These are phyloP conservation scores for Fusarium setosum DNA, from an alignment of 2,329 filamentous ascomycete species.

Conservation along the genomic window DNA sequence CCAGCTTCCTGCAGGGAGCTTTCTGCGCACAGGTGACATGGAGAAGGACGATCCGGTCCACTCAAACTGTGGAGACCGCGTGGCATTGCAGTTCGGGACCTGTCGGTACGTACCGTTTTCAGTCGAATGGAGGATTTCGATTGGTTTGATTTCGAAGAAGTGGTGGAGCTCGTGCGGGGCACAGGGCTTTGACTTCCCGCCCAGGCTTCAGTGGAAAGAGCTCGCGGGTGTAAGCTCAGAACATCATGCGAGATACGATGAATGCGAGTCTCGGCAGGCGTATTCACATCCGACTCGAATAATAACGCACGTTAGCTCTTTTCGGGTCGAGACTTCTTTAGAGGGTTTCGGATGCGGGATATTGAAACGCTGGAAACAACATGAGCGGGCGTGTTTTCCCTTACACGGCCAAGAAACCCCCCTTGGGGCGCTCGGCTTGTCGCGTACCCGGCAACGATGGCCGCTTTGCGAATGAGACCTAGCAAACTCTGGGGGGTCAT, in stretches of 20 bases:
- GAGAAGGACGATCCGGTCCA: constrained; percentile 31
- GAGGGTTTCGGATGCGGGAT: background rate
- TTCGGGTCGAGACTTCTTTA: background rate
- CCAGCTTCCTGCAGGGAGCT: constrained; percentile 8
- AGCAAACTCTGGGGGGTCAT: background rate
- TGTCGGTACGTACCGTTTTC: background rate
- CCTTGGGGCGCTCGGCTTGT: constrained; percentile 17
- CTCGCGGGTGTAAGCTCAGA: background rate
- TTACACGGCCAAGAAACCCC: constrained; percentile 24
- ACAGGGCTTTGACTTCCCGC: constrained; percentile 25
- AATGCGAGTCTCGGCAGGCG: constrained; percentile 11
- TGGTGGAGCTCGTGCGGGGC: constrained; percentile 14
- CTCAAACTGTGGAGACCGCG: constrained; percentile 12
- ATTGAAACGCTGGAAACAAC: constrained; percentile 10
- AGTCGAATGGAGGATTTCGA: background rate
- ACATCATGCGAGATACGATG: constrained; percentile 17
- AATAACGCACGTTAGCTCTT: too few species aligned
- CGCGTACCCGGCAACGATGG: constrained; percentile 21
- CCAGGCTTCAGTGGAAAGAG: constrained; percentile 14
- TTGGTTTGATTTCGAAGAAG: background rate
- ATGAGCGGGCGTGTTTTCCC: background rate
- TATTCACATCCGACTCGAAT: too few species aligned
- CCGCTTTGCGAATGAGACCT: background rate
- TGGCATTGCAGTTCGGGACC: constrained; percentile 19
- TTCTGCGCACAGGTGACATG: constrained; percentile 27